phyloP scores from a whole-genome alignment of 1,284 basidiomycete species.

The Sphaerobolus stellatus region DNA sequence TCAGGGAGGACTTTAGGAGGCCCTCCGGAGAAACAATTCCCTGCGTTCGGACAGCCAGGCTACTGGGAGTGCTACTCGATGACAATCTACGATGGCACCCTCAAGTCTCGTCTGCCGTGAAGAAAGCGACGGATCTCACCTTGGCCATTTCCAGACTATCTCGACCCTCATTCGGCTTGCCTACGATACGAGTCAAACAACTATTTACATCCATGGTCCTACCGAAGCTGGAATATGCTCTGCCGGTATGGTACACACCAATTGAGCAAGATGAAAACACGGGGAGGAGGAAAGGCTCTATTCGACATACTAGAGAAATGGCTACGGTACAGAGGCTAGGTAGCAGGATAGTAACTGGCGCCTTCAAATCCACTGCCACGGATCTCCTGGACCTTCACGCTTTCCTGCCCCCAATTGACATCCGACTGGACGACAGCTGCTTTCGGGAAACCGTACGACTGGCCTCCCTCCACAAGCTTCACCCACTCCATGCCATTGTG shows the following conservation, averaged over 20 bases:
- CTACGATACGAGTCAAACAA: neutral
- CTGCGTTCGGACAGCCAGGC: no score
- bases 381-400: constrained; percentile 8
- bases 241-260: no score
- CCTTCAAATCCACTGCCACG: neutral
- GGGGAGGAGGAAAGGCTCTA: neutral
- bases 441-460: constrained; percentile 12
- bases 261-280: neutral
- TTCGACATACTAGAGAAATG: neutral
- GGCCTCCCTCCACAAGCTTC: neutral
- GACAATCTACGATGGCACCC: no score
- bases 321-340: constrained; percentile 4
- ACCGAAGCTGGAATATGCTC: neutral
- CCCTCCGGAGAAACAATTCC: no score
- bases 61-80: no score
- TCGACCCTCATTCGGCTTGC: neutral
- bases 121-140: neutral
- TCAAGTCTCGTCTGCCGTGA: no score
- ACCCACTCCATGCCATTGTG: neutral
- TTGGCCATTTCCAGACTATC: neutral
- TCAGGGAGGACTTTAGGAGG: no score
- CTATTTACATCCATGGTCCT: neutral
- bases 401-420: constrained; percentile 26
- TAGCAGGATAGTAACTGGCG: constrained; percentile 4
- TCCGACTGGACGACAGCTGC: constrained; percentile 26